Percentiles rank a stretch among this genome's conserved stretches.
These are phyloP conservation scores for Talaromyces amestolkiae DNA, from an alignment of 2,329 filamentous ascomycete genomes.

Conservation along the genomic window DNA sequence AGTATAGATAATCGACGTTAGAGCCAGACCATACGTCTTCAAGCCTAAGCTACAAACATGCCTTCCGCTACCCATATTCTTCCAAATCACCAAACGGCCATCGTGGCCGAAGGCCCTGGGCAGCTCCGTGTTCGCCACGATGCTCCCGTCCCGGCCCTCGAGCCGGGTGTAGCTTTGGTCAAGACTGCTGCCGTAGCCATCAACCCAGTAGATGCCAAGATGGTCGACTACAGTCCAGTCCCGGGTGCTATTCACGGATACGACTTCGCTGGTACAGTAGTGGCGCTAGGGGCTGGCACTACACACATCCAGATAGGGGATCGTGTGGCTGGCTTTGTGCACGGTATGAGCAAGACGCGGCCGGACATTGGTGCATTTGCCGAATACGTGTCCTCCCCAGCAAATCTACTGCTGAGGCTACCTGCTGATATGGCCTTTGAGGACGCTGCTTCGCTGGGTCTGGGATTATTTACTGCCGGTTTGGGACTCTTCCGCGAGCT, in stretches of 20 bases:
- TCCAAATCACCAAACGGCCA: neutral
- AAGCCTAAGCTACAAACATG: neutral
- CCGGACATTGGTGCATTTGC: slow-evolving; percentile 36
- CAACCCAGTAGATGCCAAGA: slow-evolving; percentile 32
- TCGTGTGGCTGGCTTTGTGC: slow-evolving; percentile 28
- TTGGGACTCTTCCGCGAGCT: neutral
- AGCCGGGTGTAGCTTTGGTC: slow-evolving; percentile 21
- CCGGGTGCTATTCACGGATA: slow-evolving; percentile 31
- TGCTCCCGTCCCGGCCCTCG: neutral
- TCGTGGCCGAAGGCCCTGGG: neutral
- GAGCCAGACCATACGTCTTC: neutral
- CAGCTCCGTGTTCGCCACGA: neutral
- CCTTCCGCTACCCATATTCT: neutral
- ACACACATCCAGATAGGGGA: slow-evolving; percentile 33
- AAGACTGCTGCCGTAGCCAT: slow-evolving; percentile 32
- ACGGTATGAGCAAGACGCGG: slow-evolving; percentile 31
- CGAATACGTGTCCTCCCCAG: slow-evolving; percentile 33
- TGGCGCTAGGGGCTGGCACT: slow-evolving; percentile 31
- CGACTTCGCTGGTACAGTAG: slow-evolving; percentile 35
- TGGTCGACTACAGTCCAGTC: slow-evolving; percentile 23
- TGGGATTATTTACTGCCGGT: slow-evolving; percentile 30
- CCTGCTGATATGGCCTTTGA: slow-evolving; percentile 33
- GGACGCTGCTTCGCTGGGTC: slow-evolving; percentile 30
- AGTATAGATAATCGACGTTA: neutral
- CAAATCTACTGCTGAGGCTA: slow-evolving; percentile 31